Conservation (phyloP, 768 basidiomycete species). For the Mycena belliarum region DNA sequence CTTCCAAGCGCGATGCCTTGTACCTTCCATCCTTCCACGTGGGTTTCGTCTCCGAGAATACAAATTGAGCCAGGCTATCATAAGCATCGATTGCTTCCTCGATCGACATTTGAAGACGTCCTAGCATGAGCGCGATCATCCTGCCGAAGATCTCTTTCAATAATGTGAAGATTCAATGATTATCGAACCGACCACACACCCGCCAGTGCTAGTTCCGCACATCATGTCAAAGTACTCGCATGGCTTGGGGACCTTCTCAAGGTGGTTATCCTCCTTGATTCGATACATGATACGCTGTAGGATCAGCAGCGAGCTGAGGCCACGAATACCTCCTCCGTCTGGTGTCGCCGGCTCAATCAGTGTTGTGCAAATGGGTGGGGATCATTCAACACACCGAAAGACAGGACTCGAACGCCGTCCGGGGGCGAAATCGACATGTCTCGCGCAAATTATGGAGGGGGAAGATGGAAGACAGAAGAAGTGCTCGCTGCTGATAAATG, state of each 20-base stretch:
- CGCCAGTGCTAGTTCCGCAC: constrained; percentile 24
- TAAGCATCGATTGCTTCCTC: background rate
- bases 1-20: background rate
- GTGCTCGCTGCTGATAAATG: no score
- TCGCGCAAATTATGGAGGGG: no score
- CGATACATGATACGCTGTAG: constrained; percentile 20
- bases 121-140: background rate
- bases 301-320: constrained; percentile 17
- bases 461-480: no score
- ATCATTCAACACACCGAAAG: background rate
- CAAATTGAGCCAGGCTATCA: background rate
- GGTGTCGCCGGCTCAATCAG: background rate
- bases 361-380: background rate
- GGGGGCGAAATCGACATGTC: no score
- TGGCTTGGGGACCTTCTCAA: constrained; percentile 5
- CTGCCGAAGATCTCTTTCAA: background rate
- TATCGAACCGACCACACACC: no score
- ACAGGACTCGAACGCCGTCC: background rate
- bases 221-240: constrained; percentile 25
- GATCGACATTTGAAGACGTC: background rate
- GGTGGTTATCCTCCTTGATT: background rate
- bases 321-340: constrained; percentile 24
- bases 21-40: background rate
- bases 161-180: background rate
- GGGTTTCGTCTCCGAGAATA: background rate